phyloP scores from a whole-genome alignment of 805 yeast genomes.

The Saturnispora serradocipensis region DNA sequence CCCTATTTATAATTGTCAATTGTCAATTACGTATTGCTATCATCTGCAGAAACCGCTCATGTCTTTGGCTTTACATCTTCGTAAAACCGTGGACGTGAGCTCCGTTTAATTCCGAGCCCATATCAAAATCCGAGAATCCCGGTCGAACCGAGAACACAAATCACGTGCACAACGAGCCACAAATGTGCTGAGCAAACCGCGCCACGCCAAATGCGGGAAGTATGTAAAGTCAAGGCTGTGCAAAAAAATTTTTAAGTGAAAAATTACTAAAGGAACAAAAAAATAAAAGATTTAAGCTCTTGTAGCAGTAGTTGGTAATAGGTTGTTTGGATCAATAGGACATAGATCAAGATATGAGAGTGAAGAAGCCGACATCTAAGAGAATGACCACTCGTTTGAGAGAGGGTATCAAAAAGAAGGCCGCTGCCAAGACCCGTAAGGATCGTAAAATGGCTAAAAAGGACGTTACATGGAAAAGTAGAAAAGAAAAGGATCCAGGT shows the following conservation, averaged over 20 bases:
- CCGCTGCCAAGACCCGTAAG: constrained; percentile 84
- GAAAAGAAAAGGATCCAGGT: constrained; percentile 79
- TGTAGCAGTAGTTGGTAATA: not conserved
- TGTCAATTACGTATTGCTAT: not conserved
- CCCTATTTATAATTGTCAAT: not conserved
- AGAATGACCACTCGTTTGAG: constrained; percentile 87
- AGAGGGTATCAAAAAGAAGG: constrained; percentile 94
- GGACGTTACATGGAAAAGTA: constrained; percentile 90
- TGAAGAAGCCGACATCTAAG: constrained; percentile 62
- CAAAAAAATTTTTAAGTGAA: not conserved
- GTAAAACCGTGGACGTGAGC: not conserved
- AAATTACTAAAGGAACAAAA: not conserved
- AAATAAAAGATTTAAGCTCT: not conserved
- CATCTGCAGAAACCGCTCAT: not conserved
- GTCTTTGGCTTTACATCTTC: not conserved
- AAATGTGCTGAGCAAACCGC: not conserved
- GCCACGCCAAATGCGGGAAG: not conserved
- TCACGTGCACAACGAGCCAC: not conserved
- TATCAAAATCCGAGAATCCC: too few relatives aligned
- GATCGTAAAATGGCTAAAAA: constrained; percentile 74
- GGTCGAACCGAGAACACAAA: too few relatives aligned
- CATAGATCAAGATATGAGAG: constrained; percentile 22
- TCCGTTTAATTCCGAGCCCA: not conserved
- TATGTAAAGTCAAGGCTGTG: not conserved
- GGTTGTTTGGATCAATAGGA: not conserved